Conservation (phyloP, 1,284 basidiomycete species). For the Calocybe gambosa region DNA sequence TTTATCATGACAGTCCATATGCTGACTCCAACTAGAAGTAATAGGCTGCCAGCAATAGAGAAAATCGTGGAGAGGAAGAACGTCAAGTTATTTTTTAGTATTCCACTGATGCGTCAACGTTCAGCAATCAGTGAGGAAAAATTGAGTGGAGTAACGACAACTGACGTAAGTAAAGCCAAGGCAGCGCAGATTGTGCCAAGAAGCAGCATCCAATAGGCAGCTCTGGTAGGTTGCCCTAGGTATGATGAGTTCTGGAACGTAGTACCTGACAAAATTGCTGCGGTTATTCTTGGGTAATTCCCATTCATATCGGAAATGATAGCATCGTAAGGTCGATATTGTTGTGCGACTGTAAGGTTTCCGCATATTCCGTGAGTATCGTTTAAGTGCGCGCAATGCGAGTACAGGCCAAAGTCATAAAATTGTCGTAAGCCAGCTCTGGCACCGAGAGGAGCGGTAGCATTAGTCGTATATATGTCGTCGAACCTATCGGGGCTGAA, state of each 20-base stretch:
- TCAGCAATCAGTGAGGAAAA: conserved; percentile 11
- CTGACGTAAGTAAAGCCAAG: conserved; percentile 56
- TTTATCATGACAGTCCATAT: conserved; percentile 74
- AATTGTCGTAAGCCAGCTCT: conserved; percentile 57
- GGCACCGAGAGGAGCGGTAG: conserved; percentile 52
- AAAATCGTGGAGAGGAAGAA: conserved; percentile 65
- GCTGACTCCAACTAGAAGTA: conserved; percentile 62
- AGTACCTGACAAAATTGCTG: conserved; percentile 42
- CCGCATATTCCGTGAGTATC: conserved; percentile 57
- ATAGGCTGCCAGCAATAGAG: conserved; percentile 52
- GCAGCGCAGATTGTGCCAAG: conserved; percentile 64
- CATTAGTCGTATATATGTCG: conserved; percentile 64
- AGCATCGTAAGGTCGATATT: conserved; percentile 55
- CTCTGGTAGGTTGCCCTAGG: conserved; percentile 56
- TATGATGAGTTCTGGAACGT: conserved; percentile 59
- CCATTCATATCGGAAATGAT: conserved; percentile 60
- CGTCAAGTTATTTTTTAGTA: conserved; percentile 56
- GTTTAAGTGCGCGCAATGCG: conserved; percentile 66
- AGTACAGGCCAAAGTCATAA: conserved; percentile 75
- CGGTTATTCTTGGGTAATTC: conserved; percentile 56
- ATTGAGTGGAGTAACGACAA: conserved; percentile 11
- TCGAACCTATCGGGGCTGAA: conserved; percentile 49
- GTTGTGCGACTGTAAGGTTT: conserved; percentile 49
- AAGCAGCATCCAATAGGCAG: conserved; percentile 70
- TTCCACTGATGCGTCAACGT: conserved; percentile 41